A percentile compares a stretch with the other conserved stretches of the same genome.
Evolutionary conservation across 2,329 filamentous ascomycete genomes (phyloP).

Genomic region (Lizonia empirigonia): DNA sequence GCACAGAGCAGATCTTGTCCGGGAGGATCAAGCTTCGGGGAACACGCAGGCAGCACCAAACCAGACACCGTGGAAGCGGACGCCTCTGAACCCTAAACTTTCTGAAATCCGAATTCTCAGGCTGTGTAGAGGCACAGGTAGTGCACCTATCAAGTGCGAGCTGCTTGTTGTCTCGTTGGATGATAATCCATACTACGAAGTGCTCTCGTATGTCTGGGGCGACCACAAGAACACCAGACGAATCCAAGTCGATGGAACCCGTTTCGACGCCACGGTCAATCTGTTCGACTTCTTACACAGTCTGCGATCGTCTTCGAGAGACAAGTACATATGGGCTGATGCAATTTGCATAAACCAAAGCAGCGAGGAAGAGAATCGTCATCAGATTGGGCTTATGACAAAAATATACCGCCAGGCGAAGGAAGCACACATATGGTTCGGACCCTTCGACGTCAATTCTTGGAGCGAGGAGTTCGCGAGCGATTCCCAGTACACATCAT

Average conservation of each 20-base stretch:
- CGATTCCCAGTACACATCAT: background rate
- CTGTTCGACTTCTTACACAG: background rate
- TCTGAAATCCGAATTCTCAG: background rate
- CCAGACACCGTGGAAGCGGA: background rate
- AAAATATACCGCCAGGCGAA: constrained; percentile 2
- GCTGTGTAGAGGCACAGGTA: background rate
- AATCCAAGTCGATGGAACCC: background rate
- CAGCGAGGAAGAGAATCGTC: constrained; percentile 1
- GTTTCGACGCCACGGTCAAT: background rate
- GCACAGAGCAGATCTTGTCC: no score
- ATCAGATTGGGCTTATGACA: constrained; percentile 7
- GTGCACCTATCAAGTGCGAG: background rate
- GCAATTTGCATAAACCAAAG: background rate
- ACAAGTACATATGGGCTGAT: background rate
- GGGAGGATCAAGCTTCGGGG: no score
- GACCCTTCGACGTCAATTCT: background rate
- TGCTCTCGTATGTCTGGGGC: background rate
- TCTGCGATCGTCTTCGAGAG: background rate
- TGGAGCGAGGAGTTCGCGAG: background rate
- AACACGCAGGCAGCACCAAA: no score
- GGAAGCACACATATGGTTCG: constrained; percentile 9
- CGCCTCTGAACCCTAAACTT: background rate
- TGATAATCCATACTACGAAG: background rate
- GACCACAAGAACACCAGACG: background rate
- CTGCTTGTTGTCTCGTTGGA: background rate